Conservation (phyloP, 148 eudicot genomes). For the Dianthus caryophyllus region DNA sequence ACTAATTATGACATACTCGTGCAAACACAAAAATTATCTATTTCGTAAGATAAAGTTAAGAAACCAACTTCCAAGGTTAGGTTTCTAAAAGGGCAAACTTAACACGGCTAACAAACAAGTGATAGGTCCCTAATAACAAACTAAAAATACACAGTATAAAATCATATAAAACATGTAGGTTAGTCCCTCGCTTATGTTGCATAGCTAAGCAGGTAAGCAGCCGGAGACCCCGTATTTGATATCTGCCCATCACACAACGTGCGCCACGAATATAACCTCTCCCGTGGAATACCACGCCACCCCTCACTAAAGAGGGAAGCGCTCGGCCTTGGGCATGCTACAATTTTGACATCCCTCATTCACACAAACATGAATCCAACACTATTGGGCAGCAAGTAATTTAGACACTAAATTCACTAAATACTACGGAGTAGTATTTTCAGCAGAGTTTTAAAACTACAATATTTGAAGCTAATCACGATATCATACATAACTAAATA, state of each 20-base stretch:
- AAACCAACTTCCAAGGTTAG: too few species aligned
- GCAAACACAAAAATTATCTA: too few species aligned
- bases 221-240: slow-evolving; percentile 21
- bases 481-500: too few species aligned
- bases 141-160: too few species aligned
- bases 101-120: too few species aligned
- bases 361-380: not conserved
- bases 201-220: slow-evolving; percentile 28
- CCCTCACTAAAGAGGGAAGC: slow-evolving; percentile 54
- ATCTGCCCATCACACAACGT: slow-evolving; percentile 40
- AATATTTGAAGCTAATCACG: too few species aligned
- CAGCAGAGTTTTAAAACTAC: too few species aligned
- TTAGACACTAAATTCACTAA: not conserved
- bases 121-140: too few species aligned
- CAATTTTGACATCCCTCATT: not conserved
- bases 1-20: too few species aligned
- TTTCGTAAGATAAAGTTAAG: too few species aligned
- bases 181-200: slow-evolving; percentile 33
- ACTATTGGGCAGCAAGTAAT: not conserved
- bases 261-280: slow-evolving; percentile 49
- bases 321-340: slow-evolving; percentile 48
- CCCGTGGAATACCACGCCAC: slow-evolving; percentile 61
- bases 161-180: slow-evolving; percentile 30
- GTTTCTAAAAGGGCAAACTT: too few species aligned
- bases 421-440: too few species aligned